Evolutionary conservation across 2,329 filamentous ascomycete species (phyloP).

Genomic region (Pleoardoris graminearum): DNA sequence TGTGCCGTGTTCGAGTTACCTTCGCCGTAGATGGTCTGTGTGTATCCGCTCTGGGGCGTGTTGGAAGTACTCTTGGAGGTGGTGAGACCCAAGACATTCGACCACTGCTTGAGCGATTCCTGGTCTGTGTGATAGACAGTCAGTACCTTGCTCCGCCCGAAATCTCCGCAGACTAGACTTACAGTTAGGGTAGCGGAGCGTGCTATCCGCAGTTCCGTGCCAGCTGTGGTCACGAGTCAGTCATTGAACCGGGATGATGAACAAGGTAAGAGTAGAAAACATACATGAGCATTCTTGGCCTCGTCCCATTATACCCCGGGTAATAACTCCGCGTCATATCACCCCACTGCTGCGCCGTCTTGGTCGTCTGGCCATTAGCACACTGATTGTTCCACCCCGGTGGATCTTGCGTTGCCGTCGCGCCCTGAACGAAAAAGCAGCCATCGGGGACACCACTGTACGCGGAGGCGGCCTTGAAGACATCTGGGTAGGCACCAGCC

Average conservation of each 20-base stretch:
- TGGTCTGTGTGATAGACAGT: constrained; percentile 11
- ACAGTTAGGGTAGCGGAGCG: constrained; percentile 22
- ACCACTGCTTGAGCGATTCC: constrained; percentile 38
- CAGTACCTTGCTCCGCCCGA: neutral
- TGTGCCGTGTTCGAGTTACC: constrained; percentile 24
- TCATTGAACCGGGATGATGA: too few species aligned
- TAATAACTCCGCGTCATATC: constrained; percentile 17
- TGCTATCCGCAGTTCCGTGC: constrained; percentile 25
- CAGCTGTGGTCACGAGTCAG: constrained; percentile 7
- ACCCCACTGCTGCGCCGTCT: constrained; percentile 24
- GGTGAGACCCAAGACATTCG: constrained; percentile 23
- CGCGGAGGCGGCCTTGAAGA: constrained; percentile 22
- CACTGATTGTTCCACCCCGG: constrained; percentile 33
- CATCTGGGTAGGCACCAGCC: constrained; percentile 25
- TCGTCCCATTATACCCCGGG: constrained; percentile 19
- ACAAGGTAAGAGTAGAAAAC: too few species aligned
- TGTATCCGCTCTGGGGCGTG: constrained; percentile 29
- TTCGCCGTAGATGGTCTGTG: constrained; percentile 31
- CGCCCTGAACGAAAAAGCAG: constrained; percentile 25
- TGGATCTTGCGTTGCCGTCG: constrained; percentile 41
- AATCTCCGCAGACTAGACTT: neutral
- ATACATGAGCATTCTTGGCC: constrained; percentile 23
- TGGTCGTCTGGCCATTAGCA: constrained; percentile 19
- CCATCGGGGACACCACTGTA: constrained; percentile 28
- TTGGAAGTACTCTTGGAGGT: constrained; percentile 24